Conservation (phyloP, 2,329 filamentous ascomycete genomes). For the Paecilomyces sp. region DNA sequence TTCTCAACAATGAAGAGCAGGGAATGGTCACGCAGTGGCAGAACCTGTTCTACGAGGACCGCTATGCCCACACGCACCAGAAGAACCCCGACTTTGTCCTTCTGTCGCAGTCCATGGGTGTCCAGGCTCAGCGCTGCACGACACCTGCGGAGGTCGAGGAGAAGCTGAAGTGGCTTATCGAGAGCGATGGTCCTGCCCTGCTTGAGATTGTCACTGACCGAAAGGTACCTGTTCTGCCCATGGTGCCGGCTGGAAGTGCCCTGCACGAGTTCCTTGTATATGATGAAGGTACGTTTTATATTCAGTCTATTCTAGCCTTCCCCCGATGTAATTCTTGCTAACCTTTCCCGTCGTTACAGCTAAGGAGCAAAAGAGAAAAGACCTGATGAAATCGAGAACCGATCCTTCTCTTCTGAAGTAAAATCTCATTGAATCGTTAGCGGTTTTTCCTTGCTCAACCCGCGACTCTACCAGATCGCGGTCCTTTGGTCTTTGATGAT, state of each 20-base stretch:
- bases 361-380: conserved; percentile 61
- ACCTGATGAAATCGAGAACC: conserved; percentile 59
- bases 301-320: conserved; percentile 1
- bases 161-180: conserved; percentile 79
- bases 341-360: conserved; percentile 33
- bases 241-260: conserved; percentile 83
- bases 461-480: background rate
- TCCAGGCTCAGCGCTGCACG: conserved; percentile 64
- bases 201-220: conserved; percentile 86
- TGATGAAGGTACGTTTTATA: conserved; percentile 61
- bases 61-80: conserved; percentile 87
- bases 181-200: conserved; percentile 82
- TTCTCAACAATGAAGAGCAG: conserved; percentile 96
- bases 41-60: conserved; percentile 92
- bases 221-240: conserved; percentile 78
- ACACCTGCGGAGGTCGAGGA: conserved; percentile 72
- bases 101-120: conserved; percentile 82
- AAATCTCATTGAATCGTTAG: conserved; percentile 11
- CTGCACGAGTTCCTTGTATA: conserved; percentile 92
- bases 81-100: conserved; percentile 95
- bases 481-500: conserved; percentile 20
- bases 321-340: conserved; percentile 1
- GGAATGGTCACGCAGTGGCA: conserved; percentile 99
- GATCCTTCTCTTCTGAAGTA: conserved; percentile 15
- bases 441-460: background rate